phyloP scores from a whole-genome alignment of 352 stramenopile species.

The Pythium rhizo-oryzae region DNA sequence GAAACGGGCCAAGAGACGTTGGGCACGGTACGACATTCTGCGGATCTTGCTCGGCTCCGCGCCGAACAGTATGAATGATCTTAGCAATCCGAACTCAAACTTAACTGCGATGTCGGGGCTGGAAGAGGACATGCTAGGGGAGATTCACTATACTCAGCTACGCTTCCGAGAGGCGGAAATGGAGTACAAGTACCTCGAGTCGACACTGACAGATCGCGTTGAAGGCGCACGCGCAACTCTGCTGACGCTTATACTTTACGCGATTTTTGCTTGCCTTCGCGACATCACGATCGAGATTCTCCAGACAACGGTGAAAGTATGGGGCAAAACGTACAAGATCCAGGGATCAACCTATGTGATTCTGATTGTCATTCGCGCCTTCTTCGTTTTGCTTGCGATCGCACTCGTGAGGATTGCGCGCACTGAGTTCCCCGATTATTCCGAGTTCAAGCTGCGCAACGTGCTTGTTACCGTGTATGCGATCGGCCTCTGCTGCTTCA shows the following conservation, averaged over 20 bases:
- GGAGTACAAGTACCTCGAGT: constrained; percentile 77
- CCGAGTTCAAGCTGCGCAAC: constrained; percentile 64
- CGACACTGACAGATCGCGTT: constrained; percentile 57
- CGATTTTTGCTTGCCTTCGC: constrained; percentile 65
- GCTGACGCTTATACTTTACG: constrained; percentile 56
- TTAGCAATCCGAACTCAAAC: constrained; percentile 38
- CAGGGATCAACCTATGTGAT: constrained; percentile 44
- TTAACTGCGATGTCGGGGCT: constrained; percentile 40
- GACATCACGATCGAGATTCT: constrained; percentile 62
- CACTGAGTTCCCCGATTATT: constrained; percentile 57
- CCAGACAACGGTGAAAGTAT: constrained; percentile 25
- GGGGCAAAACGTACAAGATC: constrained; percentile 26
- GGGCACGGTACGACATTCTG: constrained; percentile 63
- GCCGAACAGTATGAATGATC: constrained; percentile 36
- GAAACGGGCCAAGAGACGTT: constrained; percentile 50
- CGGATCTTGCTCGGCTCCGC: constrained; percentile 56
- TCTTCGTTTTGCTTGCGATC: constrained; percentile 35
- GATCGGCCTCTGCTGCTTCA: constrained; percentile 58
- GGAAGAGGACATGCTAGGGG: constrained; percentile 64
- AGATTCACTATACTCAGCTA: constrained; percentile 64
- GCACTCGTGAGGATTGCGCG: constrained; percentile 40
- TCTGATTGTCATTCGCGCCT: constrained; percentile 41
- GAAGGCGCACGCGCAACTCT: constrained; percentile 67
- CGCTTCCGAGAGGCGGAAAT: constrained; percentile 72
- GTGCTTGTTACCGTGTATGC: constrained; percentile 63